Evolutionary conservation across 306 rosid species (phyloP).

Genomic region (Quercus aquifolioides): DNA sequence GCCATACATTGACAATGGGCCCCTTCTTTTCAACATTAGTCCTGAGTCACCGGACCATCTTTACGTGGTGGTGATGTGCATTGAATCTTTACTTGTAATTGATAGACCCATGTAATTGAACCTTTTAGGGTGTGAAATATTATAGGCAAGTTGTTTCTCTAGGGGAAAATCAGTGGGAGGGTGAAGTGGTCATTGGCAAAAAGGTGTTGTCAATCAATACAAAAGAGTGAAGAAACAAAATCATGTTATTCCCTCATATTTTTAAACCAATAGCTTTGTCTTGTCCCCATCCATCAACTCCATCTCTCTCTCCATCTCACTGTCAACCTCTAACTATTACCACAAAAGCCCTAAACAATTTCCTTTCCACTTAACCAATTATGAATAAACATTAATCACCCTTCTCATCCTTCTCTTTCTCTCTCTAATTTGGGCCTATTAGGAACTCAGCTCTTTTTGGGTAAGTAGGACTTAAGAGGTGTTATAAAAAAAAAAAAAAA

Average conservation of each 20-base stretch:
- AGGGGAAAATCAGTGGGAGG: constrained; percentile 22
- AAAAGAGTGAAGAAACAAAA: constrained; percentile 43
- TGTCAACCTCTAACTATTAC: constrained; percentile 54
- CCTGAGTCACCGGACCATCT: neutral
- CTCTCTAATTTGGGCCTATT: neutral
- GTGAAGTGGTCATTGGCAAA: constrained; percentile 33
- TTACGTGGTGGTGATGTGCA: constrained; percentile 4
- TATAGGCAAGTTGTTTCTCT: neutral
- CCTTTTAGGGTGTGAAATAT: neutral
- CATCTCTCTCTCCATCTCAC: constrained; percentile 13
- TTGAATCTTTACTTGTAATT: neutral
- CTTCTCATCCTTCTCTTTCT: neutral
- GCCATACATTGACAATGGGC: neutral
- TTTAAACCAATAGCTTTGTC: constrained; percentile 32
- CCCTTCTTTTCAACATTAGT: neutral
- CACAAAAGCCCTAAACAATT: constrained; percentile 46
- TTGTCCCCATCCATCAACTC: constrained; percentile 57
- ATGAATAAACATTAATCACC: constrained; percentile 15
- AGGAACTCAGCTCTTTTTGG: neutral
- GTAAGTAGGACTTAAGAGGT: constrained; percentile 10
- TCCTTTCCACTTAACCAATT: constrained; percentile 22
- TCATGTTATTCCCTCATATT: constrained; percentile 54
- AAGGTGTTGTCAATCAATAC: constrained; percentile 66
- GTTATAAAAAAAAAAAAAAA: no score
- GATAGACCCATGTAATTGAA: constrained; percentile 2